Base-by-base conservation (phyloP, 1,139 yeast species). In the Candida smagusa region DNA sequence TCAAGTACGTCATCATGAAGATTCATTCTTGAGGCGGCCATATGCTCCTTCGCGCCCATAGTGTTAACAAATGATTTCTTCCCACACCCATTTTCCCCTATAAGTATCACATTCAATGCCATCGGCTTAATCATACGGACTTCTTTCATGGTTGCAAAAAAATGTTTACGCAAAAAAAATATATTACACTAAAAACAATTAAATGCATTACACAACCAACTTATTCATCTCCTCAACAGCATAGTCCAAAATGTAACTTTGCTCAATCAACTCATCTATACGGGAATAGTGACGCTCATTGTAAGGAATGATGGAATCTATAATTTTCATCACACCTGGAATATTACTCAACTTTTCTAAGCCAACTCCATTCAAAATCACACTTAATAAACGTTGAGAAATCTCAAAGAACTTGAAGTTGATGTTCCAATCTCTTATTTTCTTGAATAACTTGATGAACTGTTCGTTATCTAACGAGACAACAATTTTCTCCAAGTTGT, bases 371-470 rank as follows among this genome's bases (percentile, higher is more conserved):
- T 68, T 65, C 42, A 92, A 62, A 28, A 90, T 62, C 13, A 86
- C 82, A 45, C 77, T 70, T 39, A 92, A 68, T 27, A 89, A 64
- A 39, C 79, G 79, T 58, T 92, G 98, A 21, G 96, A 86, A 40
- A 87, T 75, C 38, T 77, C 80, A 52, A 87, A 86, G 31, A 87
- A 81, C 52, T 81, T 79, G 38, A 88, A 85, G 58, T 89, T 92
- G 36, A 94, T 81, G 59, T 94, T 92, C 99, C 99, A 92, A 55
- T 89, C 96, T 51, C 97, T 77, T 25, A 89, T 72, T 53, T 95
- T 81, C 50, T 76, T 77, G 57, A 92, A 74, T 26, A 92, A 61
- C 12, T 66, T 57, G 29, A 73, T 51, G 31, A 89, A 61, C 50
- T 84, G 87, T 1, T 80, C 84, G 30, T 76, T 65, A 26, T 71